phyloP scores from a whole-genome alignment of 345 rosid genomes.

The Bruguiera parviflora region DNA sequence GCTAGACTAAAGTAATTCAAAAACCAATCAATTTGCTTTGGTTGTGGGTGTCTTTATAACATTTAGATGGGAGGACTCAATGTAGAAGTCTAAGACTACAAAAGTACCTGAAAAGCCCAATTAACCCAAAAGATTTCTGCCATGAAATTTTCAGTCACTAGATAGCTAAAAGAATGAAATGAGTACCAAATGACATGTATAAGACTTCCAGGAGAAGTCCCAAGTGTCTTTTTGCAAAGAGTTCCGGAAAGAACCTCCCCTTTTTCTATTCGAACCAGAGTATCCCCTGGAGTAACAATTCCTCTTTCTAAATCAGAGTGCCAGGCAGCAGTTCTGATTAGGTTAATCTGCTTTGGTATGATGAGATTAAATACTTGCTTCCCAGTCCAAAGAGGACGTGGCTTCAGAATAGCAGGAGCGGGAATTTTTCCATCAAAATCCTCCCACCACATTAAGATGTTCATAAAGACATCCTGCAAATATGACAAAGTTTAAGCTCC shows the following conservation, averaged over 20 bases:
- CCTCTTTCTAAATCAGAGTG: constrained; percentile 78
- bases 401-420: constrained; percentile 88
- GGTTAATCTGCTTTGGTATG: constrained; percentile 96
- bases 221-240: constrained; percentile 95
- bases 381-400: constrained; percentile 98
- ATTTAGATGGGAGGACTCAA: too few relatives aligned
- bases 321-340: constrained; percentile 85
- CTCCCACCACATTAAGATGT: constrained; percentile 99
- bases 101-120: background rate
- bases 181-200: constrained; percentile 92
- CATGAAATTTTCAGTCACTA: background rate
- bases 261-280: constrained; percentile 85
- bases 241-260: constrained; percentile 93
- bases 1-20: too few relatives aligned
- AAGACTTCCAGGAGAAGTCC: constrained; percentile 87
- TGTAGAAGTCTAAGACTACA: too few relatives aligned
- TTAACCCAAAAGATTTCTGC: background rate
- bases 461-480: constrained; percentile 93
- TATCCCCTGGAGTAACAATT: constrained; percentile 83
- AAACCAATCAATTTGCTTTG: too few relatives aligned
- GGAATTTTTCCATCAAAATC: constrained; percentile 99
- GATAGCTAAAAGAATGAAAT: background rate
- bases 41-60: too few relatives aligned
- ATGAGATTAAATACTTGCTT: constrained; percentile 96
- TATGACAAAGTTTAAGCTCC: background rate